Percentiles rank a stretch among this genome's conserved stretches.
Evolutionary conservation across 148 eudicot genomes (phyloP).

Genomic region (Rhododendron williamsianum): DNA sequence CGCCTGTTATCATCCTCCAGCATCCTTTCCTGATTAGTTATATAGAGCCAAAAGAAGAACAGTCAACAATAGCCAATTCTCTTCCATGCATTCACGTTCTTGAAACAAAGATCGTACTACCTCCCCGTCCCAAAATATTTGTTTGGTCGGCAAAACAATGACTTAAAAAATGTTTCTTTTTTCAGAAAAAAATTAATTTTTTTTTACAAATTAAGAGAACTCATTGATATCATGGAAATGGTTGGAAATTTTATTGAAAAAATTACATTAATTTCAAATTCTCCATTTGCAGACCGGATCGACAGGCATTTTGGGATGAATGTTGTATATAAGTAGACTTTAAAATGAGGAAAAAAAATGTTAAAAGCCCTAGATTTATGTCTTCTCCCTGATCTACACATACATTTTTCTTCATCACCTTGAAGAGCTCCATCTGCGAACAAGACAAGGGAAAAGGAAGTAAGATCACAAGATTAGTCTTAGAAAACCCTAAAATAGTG

Average conservation of each 20-base stretch:
- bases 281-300: neutral
- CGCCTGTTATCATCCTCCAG: slow-evolving; percentile 55
- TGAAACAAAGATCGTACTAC: neutral
- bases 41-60: neutral
- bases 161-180: neutral
- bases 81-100: neutral
- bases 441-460: neutral
- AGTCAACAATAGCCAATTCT: neutral
- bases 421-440: slow-evolving; percentile 49
- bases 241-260: no score
- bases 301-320: no score
- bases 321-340: neutral
- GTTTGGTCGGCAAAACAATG: neutral
- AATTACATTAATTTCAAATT: no score
- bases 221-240: no score
- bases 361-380: neutral
- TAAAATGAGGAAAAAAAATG: neutral
- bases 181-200: no score
- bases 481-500: neutral
- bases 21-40: slow-evolving; percentile 29
- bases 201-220: no score
- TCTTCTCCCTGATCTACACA: neutral
- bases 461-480: neutral
- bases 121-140: neutral
- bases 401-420: slow-evolving; percentile 51